Percentiles rank a stretch among this genome's conserved stretches.
These are phyloP conservation scores for Penicillium sp. DNA, from an alignment of 2,329 filamentous ascomycete species.

Conservation along the genomic window DNA sequence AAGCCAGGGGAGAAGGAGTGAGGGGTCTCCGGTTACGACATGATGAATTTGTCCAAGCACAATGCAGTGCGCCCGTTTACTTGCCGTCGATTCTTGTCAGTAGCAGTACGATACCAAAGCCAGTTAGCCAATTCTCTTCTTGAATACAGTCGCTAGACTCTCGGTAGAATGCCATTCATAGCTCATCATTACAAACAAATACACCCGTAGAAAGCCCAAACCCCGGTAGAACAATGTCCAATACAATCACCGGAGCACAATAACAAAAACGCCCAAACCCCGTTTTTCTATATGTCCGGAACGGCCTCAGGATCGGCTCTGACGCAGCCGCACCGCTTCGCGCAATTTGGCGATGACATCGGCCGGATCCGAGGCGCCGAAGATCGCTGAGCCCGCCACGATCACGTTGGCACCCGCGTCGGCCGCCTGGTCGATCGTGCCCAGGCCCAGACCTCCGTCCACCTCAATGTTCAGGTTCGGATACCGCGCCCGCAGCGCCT, in stretches of 20 bases:
- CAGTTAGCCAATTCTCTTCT: background rate
- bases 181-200: slow-evolving; percentile 23
- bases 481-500: slow-evolving; percentile 77
- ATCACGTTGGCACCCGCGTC: slow-evolving; percentile 97
- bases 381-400: slow-evolving; percentile 93
- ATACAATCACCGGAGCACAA: background rate
- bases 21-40: slow-evolving; percentile 15
- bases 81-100: slow-evolving; percentile 4
- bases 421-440: slow-evolving; percentile 89
- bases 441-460: slow-evolving; percentile 83
- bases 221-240: background rate
- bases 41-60: slow-evolving; percentile 18
- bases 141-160: background rate
- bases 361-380: slow-evolving; percentile 82
- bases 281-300: slow-evolving; percentile 8
- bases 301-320: background rate
- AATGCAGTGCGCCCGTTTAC: slow-evolving; percentile 10
- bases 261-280: slow-evolving; percentile 16
- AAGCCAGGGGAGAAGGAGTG: slow-evolving; percentile 26
- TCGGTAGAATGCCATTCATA: slow-evolving; percentile 19
- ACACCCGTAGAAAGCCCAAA: background rate
- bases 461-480: slow-evolving; percentile 96
- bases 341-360: slow-evolving; percentile 83
- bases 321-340: slow-evolving; percentile 69
- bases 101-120: slow-evolving; percentile 15